Conservation (phyloP, 169 alveolate species). For the Eimeria sp. region DNA sequence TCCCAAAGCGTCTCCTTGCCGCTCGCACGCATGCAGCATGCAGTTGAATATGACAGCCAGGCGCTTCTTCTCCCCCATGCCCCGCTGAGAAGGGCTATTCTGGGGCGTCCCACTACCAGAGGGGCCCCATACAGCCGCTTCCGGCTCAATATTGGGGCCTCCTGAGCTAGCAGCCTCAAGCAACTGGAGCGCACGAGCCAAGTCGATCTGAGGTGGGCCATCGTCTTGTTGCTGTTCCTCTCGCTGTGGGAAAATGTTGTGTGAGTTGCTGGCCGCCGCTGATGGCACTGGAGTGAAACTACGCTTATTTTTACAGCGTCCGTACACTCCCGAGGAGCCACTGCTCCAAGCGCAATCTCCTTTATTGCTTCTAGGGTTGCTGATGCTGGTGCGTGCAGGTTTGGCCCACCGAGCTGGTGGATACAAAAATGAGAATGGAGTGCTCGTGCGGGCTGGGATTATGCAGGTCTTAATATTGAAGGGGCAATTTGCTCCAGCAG, state of each 20-base stretch:
- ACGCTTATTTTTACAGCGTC: background rate
- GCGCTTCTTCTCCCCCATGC: conserved; percentile 65
- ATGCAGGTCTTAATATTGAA: background rate
- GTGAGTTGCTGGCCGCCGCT: conserved; percentile 4
- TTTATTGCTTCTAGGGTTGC: background rate
- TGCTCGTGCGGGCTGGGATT: background rate
- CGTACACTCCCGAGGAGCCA: background rate
- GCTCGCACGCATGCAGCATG: conserved; percentile 76
- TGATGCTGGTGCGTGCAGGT: conserved; percentile 21
- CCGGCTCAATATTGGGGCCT: conserved; percentile 20
- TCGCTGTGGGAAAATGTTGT: background rate
- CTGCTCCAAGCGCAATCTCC: background rate
- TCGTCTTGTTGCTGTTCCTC: conserved; percentile 20
- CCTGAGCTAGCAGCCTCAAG: conserved; percentile 69
- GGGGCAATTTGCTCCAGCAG: background rate
- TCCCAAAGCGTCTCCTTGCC: conserved; percentile 67
- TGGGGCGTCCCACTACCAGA: background rate
- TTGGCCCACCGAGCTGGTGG: conserved; percentile 15
- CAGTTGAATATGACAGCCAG: conserved; percentile 65
- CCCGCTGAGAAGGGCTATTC: background rate
- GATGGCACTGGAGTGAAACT: background rate
- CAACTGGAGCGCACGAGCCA: conserved; percentile 64
- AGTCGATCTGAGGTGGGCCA: conserved; percentile 50
- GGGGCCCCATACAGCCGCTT: background rate
- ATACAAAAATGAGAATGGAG: background rate